These are phyloP conservation scores for Trichocomaceae sp. DNA, from an alignment of 2,329 filamentous ascomycete genomes.

Conservation along the genomic window DNA sequence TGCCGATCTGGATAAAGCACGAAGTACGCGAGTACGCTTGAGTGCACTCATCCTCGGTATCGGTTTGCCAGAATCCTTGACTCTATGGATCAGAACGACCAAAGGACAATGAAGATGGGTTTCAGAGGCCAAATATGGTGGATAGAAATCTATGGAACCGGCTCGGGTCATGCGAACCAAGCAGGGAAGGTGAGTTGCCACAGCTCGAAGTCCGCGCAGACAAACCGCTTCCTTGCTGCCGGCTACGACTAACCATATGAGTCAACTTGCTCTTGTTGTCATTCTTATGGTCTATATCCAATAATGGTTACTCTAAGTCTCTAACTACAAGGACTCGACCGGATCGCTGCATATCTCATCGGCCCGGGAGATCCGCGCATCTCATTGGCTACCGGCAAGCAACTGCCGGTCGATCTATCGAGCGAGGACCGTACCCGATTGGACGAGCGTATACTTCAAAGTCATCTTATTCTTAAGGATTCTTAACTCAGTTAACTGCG, in stretches of 20 bases:
- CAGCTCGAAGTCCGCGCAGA: background rate
- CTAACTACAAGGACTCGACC: constrained; percentile 1
- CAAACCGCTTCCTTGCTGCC: background rate
- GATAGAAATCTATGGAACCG: background rate
- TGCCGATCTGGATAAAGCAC: background rate
- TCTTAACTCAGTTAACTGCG: too few relatives aligned
- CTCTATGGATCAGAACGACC: background rate
- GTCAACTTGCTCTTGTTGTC: background rate
- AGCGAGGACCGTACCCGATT: background rate
- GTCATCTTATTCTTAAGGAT: too few relatives aligned
- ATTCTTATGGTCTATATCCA: too few relatives aligned
- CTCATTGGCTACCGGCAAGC: constrained; percentile 11
- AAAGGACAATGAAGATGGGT: background rate
- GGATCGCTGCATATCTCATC: background rate
- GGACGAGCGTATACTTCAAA: background rate
- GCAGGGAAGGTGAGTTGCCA: constrained; percentile 7
- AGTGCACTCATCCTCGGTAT: background rate
- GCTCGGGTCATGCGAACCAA: constrained; percentile 5
- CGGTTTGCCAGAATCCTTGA: background rate
- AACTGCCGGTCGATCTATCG: constrained; percentile 5
- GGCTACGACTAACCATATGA: background rate
- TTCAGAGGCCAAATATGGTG: background rate
- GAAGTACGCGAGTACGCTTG: constrained; percentile 7
- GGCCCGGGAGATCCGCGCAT: constrained; percentile 8
- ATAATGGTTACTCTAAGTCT: background rate